Base-by-base conservation (phyloP, 371 early-diverging fungal genomes). In the Blakeslea trispora region DNA sequence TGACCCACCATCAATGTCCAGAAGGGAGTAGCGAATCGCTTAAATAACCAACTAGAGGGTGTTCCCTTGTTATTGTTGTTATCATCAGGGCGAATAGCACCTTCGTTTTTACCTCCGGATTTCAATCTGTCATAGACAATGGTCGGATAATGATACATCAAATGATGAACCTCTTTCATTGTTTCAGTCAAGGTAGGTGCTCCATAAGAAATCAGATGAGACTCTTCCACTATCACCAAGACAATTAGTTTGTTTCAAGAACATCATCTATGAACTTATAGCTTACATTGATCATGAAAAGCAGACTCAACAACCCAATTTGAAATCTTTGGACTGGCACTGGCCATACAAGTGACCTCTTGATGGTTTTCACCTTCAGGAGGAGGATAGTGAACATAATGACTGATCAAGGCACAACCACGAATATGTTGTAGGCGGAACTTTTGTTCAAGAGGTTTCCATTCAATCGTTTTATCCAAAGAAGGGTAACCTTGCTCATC, bases 331-430 rank as follows among this genome's bases (percentile, higher is more conserved):
- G 64, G 53, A 45, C 65, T 79, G 8, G 87, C 88, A 19, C 79
- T 72, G 6, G 70, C 67, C 75, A 89, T 84, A 61, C 92, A 92
- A 0, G 86, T 89, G 10, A 99, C 91, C 71, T 99, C 98, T 51
- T 91, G 91, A 72, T 99, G 99, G 18, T 84, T 83, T 65, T 56
- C 48, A 14, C 56, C 61, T 21, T 41, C 45, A 17, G 58, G 59
- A 14, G 69, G 61, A 40, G 44, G 3, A 23, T 55, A 56, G 17
- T 45, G 53, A 3, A 59, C 45, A 15, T 66, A 45, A 40, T 71
- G 69, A 32, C 71, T 72, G 22, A 68, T 53, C 17, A 74, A 47
- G 11, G 50, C 48, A 48, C 78, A 78, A 7, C 72, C 68, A 35
- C 75, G 57, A 14, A 69, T 60, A 61, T 96, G 96, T 17, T 84